Conservation (phyloP, 2,329 filamentous ascomycete species). For the Xylaria sp. region DNA sequence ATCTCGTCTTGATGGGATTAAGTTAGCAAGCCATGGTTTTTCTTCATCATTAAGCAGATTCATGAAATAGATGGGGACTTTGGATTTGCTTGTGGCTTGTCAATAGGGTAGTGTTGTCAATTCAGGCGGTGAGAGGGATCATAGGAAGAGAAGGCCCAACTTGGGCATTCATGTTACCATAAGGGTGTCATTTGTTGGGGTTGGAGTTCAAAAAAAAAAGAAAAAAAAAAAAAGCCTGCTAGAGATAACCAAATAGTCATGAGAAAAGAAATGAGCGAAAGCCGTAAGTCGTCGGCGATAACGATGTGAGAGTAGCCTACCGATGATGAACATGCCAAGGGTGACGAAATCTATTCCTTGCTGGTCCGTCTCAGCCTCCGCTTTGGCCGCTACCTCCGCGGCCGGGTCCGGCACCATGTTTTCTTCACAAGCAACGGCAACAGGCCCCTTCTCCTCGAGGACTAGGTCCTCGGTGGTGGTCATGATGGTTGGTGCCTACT, state of each 20-base stretch:
- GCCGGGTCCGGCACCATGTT: neutral
- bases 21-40: constrained; percentile 27
- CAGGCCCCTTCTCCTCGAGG: constrained; percentile 4
- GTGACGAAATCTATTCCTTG: constrained; percentile 73
- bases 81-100: neutral
- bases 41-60: neutral
- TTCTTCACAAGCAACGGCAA: constrained; percentile 27
- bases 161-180: neutral
- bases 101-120: no score
- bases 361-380: constrained; percentile 41
- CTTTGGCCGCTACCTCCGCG: constrained; percentile 18
- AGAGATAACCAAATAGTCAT: neutral
- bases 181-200: neutral
- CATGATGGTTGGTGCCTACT: constrained; percentile 34
- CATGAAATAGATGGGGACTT: neutral
- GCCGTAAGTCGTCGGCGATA: neutral
- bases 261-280: neutral
- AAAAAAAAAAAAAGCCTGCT: no score
- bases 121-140: constrained; percentile 26
- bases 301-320: constrained; percentile 55
- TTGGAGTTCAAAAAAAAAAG: neutral
- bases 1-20: constrained; percentile 78
- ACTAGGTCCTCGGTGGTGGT: constrained; percentile 18
- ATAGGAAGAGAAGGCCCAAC: neutral
- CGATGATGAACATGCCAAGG: constrained; percentile 79